These are phyloP conservation scores for Cylindrodendrum hubeiense DNA, from an alignment of 2,329 filamentous ascomycete species.

Conservation along the genomic window DNA sequence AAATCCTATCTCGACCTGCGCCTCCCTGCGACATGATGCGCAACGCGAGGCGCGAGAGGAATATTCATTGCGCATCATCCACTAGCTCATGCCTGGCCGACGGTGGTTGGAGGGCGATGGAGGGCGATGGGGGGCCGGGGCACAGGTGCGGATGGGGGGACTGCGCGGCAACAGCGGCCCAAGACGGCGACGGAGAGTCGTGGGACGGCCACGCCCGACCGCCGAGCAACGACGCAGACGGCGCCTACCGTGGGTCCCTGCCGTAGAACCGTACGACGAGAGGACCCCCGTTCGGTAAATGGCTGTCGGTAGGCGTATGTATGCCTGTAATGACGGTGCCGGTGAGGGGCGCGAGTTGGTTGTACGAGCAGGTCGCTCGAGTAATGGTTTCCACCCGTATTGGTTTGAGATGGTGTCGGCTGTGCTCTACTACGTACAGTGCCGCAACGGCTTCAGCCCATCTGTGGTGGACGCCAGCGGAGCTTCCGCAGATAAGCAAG, in stretches of 20 bases:
- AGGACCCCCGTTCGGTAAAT: background rate
- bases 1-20: background rate
- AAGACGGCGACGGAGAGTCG: constrained; percentile 16
- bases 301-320: background rate
- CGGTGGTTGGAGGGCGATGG: background rate
- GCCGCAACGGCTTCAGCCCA: background rate
- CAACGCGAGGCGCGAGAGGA: background rate
- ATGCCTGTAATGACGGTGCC: background rate
- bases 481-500: background rate
- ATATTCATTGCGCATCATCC: background rate
- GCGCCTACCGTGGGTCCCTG: constrained; percentile 16
- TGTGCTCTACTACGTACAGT: background rate
- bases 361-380: background rate
- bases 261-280: constrained; percentile 26
- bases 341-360: background rate
- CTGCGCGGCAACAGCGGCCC: constrained; percentile 27
- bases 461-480: background rate
- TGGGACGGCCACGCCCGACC: constrained; percentile 22
- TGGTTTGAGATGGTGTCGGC: background rate
- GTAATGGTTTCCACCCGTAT: background rate
- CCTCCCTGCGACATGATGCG: constrained; percentile 1
- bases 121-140: background rate
- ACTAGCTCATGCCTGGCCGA: background rate
- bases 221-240: constrained; percentile 9
- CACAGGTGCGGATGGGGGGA: constrained; percentile 21